Conservation (phyloP, 2,329 filamentous ascomycete genomes). For the Zelopaecilomyces penicillatus region DNA sequence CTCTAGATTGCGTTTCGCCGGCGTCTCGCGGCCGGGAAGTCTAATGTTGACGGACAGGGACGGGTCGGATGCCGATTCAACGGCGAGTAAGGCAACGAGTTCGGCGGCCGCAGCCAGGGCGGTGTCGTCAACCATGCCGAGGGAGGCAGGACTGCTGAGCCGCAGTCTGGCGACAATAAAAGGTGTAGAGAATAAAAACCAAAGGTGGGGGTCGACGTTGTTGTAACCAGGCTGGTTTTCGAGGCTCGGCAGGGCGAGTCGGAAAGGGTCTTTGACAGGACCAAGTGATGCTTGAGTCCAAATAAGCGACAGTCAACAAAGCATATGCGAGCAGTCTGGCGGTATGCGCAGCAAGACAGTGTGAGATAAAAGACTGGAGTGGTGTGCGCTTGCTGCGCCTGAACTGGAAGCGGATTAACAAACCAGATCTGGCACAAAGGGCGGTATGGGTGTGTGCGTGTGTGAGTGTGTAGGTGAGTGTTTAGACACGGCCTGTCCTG, state of each 20-base stretch:
- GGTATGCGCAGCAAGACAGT: no score
- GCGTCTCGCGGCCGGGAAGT: constrained; percentile 67
- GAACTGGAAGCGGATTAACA: no score
- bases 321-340: constrained; percentile 2
- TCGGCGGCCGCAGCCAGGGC: constrained; percentile 45
- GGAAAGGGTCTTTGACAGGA: no score
- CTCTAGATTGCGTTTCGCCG: constrained; percentile 73
- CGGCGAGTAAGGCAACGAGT: constrained; percentile 45
- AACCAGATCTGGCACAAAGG: no score
- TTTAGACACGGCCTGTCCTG: no score
- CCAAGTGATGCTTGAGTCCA: not conserved
- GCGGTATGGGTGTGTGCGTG: no score
- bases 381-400: no score
- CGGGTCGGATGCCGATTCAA: constrained; percentile 30
- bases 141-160: constrained; percentile 16
- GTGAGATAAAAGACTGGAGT: no score
- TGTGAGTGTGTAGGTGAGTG: no score
- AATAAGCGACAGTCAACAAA: constrained; percentile 4
- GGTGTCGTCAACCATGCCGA: constrained; percentile 45
- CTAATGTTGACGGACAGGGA: constrained; percentile 45
- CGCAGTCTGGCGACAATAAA: constrained; percentile 18
- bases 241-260: not conserved
- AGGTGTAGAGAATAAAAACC: not conserved
- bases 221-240: not conserved
- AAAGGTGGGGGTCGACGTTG: not conserved